Base-by-base conservation (phyloP, 2,329 filamentous ascomycete species). In the Aspergillus pseudoterreus region DNA sequence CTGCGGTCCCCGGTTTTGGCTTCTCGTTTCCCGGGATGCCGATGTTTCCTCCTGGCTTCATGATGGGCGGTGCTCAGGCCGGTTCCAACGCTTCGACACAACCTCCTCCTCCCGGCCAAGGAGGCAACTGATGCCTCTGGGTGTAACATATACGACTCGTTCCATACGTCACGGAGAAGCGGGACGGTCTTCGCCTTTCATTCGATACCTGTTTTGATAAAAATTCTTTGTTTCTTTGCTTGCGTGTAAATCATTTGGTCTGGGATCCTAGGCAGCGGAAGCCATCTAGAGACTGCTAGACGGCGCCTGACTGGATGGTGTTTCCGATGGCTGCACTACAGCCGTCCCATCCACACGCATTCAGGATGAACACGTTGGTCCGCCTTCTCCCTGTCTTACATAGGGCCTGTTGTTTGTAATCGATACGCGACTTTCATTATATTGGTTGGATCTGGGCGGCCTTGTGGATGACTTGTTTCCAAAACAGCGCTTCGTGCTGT, bases 1-100 rank as follows among this genome's bases (percentile, higher is more conserved):
- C 79, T 12, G 73, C 78, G 6, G 77, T 82, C 5, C 79, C 79
- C 42, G 76, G 77, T 3, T 82, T 82, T 54, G 79, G 78, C 8
- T 82, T 81, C 60, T 77, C 76, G 35, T 75, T 78, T 52, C 68
- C 74, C 10, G 72, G 73, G 15, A 77, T 77, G 72, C 73, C 74
- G 38, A 73, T 76, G 66, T 71, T 78, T 22, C 75, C 75, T 48
- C 72, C 74, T 17, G 74, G 74, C 11, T 78, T 78, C 59, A 73
- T 76, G 67, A 67, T 76, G 62, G 70, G 70, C 36, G 68, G 69
- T 49, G 63, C 61, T 15, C 67, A 70, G 49, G 59, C 63, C 35
- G 65, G 67, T 39, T 49, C 61, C 38, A 61, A 59, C 45, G 58
- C 64, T 8, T 61, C 64, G 15, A 49, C 63, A 19, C 71, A 71